Conservation (phyloP, 768 basidiomycete species). For the Mycena galopus region DNA sequence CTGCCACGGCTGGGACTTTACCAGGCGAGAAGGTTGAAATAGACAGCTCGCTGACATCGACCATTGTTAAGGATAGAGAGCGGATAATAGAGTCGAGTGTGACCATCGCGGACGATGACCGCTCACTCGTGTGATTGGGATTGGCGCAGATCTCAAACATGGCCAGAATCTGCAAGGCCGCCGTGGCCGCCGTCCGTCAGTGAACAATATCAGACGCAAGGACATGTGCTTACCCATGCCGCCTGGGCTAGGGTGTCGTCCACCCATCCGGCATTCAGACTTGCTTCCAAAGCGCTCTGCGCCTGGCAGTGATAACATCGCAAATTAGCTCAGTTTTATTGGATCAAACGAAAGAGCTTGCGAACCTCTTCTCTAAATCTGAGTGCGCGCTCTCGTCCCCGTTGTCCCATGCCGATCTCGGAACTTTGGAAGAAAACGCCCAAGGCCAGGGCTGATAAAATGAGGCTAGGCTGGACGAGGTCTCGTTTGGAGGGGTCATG, state of each 20-base stretch:
- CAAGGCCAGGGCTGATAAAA: slow-evolving; percentile 73
- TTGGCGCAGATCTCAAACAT: slow-evolving; percentile 82
- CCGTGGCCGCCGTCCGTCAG: background rate
- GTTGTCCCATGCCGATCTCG: slow-evolving; percentile 63
- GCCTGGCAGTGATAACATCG: slow-evolving; percentile 54
- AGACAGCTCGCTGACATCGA: slow-evolving; percentile 71
- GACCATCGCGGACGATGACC: slow-evolving; percentile 68
- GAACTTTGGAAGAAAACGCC: slow-evolving; percentile 81
- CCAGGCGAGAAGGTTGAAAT: slow-evolving; percentile 63
- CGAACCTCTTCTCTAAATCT: slow-evolving; percentile 66
- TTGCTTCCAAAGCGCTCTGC: slow-evolving; percentile 78
- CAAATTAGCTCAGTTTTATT: slow-evolving; percentile 1
- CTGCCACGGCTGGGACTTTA: slow-evolving; percentile 60
- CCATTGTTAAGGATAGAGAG: slow-evolving; percentile 65
- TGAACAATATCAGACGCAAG: slow-evolving; percentile 3
- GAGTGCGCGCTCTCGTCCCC: slow-evolving; percentile 69
- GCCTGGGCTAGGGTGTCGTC: slow-evolving; percentile 82
- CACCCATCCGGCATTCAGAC: slow-evolving; percentile 77
- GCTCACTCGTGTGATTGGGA: slow-evolving; percentile 66
- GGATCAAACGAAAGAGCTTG: background rate
- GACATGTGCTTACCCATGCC: slow-evolving; percentile 69
- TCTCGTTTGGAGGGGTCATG: slow-evolving; percentile 66
- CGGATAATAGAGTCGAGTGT: slow-evolving; percentile 80
- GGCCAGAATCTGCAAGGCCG: slow-evolving; percentile 66
- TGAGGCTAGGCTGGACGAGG: slow-evolving; percentile 75